Evolutionary conservation across 2,329 filamentous ascomycete species (phyloP).

Genomic region (Aureobasidium sp.): DNA sequence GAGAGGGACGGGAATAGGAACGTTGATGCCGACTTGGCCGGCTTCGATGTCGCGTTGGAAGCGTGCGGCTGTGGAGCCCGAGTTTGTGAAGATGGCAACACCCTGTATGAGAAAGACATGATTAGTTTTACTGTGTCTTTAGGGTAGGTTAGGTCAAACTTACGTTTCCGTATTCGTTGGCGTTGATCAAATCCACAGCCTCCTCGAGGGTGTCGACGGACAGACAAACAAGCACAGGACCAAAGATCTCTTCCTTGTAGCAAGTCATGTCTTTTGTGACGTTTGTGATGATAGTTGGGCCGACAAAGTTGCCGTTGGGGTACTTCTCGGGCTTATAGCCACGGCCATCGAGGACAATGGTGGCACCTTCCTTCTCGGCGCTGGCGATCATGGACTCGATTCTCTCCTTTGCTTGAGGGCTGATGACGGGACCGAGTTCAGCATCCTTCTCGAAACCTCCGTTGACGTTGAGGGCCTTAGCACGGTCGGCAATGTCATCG

Average conservation of each 20-base stretch:
- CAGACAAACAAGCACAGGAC: constrained; percentile 73
- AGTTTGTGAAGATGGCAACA: constrained; percentile 74
- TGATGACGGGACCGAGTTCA: constrained; percentile 76
- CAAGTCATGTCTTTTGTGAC: constrained; percentile 75
- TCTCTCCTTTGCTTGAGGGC: constrained; percentile 65
- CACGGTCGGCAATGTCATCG: constrained; percentile 65
- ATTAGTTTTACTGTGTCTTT: background rate
- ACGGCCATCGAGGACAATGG: constrained; percentile 71
- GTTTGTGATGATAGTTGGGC: constrained; percentile 73
- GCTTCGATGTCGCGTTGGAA: constrained; percentile 78
- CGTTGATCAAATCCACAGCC: constrained; percentile 73
- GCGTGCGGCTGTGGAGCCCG: constrained; percentile 64
- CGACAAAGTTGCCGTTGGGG: constrained; percentile 75
- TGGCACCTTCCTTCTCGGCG: constrained; percentile 72
- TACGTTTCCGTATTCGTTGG: constrained; percentile 72
- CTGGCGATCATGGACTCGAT: constrained; percentile 69
- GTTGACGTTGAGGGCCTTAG: constrained; percentile 63
- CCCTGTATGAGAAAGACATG: constrained; percentile 31
- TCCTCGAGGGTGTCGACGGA: constrained; percentile 71
- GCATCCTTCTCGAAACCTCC: constrained; percentile 74
- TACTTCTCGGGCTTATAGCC: constrained; percentile 68
- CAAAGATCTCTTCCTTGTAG: constrained; percentile 80
- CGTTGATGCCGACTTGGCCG: constrained; percentile 79
- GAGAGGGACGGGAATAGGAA: constrained; percentile 60
- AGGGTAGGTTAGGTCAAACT: background rate